Evolutionary conservation across 2,329 filamentous ascomycete genomes (phyloP), one percentile per base, ranked within the genome.

Genomic region (Verticillium albo-atrum): DNA sequence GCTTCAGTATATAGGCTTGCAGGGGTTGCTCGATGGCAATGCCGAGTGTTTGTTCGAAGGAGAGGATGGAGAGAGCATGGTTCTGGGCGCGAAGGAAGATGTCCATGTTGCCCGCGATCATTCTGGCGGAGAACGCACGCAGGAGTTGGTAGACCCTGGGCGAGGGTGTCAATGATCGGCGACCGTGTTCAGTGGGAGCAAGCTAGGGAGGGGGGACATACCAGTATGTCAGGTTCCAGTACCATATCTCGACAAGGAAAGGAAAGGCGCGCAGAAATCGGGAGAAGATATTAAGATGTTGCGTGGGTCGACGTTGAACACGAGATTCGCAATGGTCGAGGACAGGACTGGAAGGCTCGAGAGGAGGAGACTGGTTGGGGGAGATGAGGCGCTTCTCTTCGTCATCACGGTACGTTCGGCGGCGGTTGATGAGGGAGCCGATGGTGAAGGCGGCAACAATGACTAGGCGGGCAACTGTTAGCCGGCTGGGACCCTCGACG

Each of bases 111-210:
- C 71, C 69, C 42, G 70, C 69, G 52, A 80, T 80, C 51, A 71
- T 61, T 56, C 72, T 67, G 14, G 77, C 78, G 2, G 77, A 77
- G 26, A 75, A 56, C 12, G 78, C 78, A 20, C 77, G 74, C 25
- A 77, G 66, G 4, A 75, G 71, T 65, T 80, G 78, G 55, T 80
- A 80, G 52, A 76, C 66, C 72, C 72, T 74, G 14, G 20, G 10
- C 27, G 26, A 23, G n/a, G n/a, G n/a, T n/a, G n/a, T n/a, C n/a
- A n/a, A n/a, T n/a, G n/a, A n/a, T n/a, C n/a, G n/a, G n/a, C n/a
- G n/a, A 25, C 4, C 6, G 20, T 23, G 42, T 50, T 50, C 14
- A 50, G 42, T n/a, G n/a, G n/a, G n/a, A n/a, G n/a, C n/a, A n/a
- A n/a, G n/a, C n/a, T n/a, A n/a, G n/a, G n/a, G n/a, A n/a, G n/a